Evolutionary conservation across 129 eudicot genomes (phyloP).

Genomic region (Flaveria sonorensis): DNA sequence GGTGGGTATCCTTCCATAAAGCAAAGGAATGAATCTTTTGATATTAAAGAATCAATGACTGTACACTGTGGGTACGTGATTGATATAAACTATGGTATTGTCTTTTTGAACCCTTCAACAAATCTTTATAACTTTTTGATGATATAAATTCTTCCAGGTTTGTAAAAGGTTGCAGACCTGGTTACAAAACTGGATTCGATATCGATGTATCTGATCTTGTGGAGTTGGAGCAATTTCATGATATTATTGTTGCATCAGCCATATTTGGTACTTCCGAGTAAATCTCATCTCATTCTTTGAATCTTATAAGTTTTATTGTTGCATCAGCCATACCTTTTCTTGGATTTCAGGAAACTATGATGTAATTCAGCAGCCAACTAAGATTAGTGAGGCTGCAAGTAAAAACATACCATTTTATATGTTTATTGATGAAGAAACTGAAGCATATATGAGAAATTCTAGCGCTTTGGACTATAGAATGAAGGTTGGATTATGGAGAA

Average conservation of each 20-base stretch:
- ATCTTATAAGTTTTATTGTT: background rate
- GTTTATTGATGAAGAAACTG: slow-evolving; percentile 95
- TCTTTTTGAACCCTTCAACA: background rate
- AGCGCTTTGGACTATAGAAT: slow-evolving; percentile 57
- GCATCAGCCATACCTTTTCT: background rate
- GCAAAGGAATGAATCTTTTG: slow-evolving; percentile 76
- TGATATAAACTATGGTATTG: background rate
- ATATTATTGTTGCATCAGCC: slow-evolving; percentile 92
- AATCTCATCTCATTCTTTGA: background rate
- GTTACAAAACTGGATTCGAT: slow-evolving; percentile 80
- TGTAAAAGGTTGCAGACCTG: slow-evolving; percentile 88
- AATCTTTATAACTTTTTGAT: background rate
- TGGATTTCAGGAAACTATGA: slow-evolving; percentile 78
- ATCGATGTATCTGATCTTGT: slow-evolving; percentile 77
- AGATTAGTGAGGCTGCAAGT: slow-evolving; percentile 59
- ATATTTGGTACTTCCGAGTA: slow-evolving; percentile 39
- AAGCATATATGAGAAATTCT: slow-evolving; percentile 65
- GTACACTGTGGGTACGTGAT: slow-evolving; percentile 90
- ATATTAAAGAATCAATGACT: slow-evolving; percentile 81
- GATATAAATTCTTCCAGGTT: slow-evolving; percentile 48
- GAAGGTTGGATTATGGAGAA: slow-evolving; percentile 84
- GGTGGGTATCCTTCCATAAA: slow-evolving; percentile 90
- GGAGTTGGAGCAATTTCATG: slow-evolving; percentile 72
- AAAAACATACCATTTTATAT: slow-evolving; percentile 67
- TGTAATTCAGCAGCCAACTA: slow-evolving; percentile 78